Base-by-base conservation (phyloP, 1,284 basidiomycete genomes). In the Thelephora terrestris region DNA sequence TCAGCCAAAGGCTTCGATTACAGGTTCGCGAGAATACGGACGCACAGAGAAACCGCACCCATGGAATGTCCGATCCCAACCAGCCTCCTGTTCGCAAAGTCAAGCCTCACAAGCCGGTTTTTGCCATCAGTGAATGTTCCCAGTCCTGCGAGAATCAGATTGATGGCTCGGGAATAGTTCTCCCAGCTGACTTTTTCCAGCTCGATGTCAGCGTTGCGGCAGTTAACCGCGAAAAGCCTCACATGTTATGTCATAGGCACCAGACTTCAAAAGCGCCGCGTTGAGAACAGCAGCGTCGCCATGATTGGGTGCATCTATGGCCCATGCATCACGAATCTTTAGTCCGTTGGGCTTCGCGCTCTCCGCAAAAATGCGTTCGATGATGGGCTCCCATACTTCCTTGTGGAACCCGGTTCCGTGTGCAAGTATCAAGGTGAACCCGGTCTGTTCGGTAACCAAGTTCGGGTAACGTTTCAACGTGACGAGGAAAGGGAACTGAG, bases 351-450 rank as follows among this genome's bases (percentile, higher is more conserved):
- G 29, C 21, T 42, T 21, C 2, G 39, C 39, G 12, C 4, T 25
- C 12, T 42, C 39, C 10, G 20, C n/a, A 5, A 23, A 42, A 12
- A 42, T 21, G 16, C 75, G 70, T 10, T 74, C 70, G 5, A 79
- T 61, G 0, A 69, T 67, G 1, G 77, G 75, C 53, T 79, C 76
- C 73, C 74, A 79, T 20, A 68, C 66, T 52, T 79, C 77, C 53
- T 78, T 79, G 57, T 73, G 71, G 54, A 71, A 76, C 0, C 76
- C 71, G 1, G 71, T 75, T 6, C 68, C 76, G 55, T 79, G 77
- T 1, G 73, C 58, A 45, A 76, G 68, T 27, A 79, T 57, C 25
- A 78, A 60, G 0, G 76, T 78, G 7, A 70, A 44, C 0, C 71
- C 75, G 7, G 68, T 62, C 0, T 64, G 56, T 7, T 7, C 12